A percentile compares a stretch with the other conserved stretches of the same genome.
Evolutionary conservation across 371 early-diverging fungal genomes (phyloP).

Genomic region (Mucor racemosus): DNA sequence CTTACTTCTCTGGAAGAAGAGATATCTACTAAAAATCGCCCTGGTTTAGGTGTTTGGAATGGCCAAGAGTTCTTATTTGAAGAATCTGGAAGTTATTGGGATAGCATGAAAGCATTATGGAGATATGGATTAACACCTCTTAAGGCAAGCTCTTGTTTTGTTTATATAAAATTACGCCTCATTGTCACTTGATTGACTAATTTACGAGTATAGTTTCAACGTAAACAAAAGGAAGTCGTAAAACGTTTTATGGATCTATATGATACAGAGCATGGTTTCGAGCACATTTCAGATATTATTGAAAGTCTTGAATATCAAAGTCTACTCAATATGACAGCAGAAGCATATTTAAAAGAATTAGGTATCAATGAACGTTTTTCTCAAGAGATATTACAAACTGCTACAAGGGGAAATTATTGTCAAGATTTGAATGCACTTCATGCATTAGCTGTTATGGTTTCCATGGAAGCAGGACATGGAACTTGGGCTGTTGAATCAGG

Average conservation of each 20-base stretch:
- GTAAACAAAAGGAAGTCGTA: constrained; percentile 22
- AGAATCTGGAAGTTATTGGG: constrained; percentile 56
- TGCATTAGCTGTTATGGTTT: constrained; percentile 66
- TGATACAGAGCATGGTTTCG: constrained; percentile 21
- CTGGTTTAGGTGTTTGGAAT: constrained; percentile 57
- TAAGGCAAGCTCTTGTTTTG: constrained; percentile 37
- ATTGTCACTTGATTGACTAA: neutral
- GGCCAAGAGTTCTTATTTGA: constrained; percentile 56
- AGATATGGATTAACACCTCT: constrained; percentile 58
- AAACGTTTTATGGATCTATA: constrained; percentile 26
- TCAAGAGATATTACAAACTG: constrained; percentile 60
- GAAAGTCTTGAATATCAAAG: constrained; percentile 28
- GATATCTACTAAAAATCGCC: neutral
- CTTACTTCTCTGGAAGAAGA: constrained; percentile 19
- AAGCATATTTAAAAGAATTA: constrained; percentile 42
- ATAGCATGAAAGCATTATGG: constrained; percentile 46
- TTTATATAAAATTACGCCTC: neutral
- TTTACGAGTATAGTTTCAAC: constrained; percentile 20
- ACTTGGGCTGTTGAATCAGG: constrained; percentile 64
- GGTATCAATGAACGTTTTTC: constrained; percentile 41
- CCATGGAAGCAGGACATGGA: constrained; percentile 61
- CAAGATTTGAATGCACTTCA: constrained; percentile 67
- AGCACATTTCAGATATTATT: constrained; percentile 24
- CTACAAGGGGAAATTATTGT: constrained; percentile 75
- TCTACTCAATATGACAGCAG: constrained; percentile 41